Evolutionary conservation across 2,329 filamentous ascomycete species (phyloP).

Genomic region (Sporothrix pseudoabietina): DNA sequence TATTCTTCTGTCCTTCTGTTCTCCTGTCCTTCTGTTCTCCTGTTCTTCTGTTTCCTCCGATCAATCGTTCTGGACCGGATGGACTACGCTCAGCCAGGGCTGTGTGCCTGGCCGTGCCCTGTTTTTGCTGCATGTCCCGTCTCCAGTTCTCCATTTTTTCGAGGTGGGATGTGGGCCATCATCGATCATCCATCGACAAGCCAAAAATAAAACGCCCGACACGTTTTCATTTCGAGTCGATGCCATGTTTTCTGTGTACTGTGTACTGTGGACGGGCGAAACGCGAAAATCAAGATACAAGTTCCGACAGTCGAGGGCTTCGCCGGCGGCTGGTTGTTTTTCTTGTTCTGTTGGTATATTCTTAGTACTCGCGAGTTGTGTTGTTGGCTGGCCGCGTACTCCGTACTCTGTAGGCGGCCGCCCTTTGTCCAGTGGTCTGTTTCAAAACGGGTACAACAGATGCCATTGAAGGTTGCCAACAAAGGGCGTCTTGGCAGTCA

Average conservation of each 20-base stretch:
- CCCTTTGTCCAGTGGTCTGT: slow-evolving; percentile 1
- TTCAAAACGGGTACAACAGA: neutral
- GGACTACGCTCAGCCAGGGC: neutral
- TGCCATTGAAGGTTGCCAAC: neutral
- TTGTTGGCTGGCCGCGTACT: neutral
- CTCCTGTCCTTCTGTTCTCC: neutral
- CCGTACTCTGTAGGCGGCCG: no score
- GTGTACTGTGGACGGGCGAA: no score
- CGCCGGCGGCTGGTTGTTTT: no score
- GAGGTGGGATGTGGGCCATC: neutral
- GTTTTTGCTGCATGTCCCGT: neutral
- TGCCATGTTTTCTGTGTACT: no score
- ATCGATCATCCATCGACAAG: no score
- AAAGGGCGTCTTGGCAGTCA: neutral
- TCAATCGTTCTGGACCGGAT: neutral
- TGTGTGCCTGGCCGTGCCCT: neutral
- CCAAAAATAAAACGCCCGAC: neutral
- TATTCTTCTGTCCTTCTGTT: neutral
- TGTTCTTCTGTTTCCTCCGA: neutral
- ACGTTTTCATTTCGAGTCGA: neutral
- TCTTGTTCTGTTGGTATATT: neutral
- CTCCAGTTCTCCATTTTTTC: slow-evolving; percentile 1
- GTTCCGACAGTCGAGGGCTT: no score
- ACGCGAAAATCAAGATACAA: neutral
- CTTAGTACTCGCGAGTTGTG: no score